Conservation (phyloP, 192 early-diverging fungal species). For the Gamsiella multidivaricata region DNA sequence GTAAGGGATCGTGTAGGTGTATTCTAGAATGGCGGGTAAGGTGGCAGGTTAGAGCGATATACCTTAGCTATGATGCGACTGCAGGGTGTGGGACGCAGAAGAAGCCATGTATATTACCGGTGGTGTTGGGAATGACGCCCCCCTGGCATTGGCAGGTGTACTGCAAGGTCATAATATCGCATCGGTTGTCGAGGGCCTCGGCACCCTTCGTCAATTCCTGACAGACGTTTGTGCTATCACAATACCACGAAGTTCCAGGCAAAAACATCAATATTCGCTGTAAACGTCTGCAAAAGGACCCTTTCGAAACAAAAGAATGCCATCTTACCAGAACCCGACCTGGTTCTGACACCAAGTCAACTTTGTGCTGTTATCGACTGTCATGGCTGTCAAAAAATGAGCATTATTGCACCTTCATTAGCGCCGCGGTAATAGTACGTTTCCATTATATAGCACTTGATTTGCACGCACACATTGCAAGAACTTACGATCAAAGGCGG, state of each 20-base stretch:
- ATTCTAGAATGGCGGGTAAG: slow-evolving; percentile 13
- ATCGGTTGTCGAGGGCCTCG: slow-evolving; percentile 24
- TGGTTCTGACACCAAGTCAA: slow-evolving; percentile 52
- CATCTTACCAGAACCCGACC: slow-evolving; percentile 40
- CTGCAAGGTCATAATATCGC: slow-evolving; percentile 24
- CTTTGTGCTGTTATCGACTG: slow-evolving; percentile 44
- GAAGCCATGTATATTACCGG: slow-evolving; percentile 10
- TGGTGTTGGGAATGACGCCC: slow-evolving; percentile 31
- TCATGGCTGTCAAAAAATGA: slow-evolving; percentile 10
- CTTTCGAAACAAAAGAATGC: background rate
- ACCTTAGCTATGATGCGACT: background rate
- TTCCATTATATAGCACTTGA: no score
- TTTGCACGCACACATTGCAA: background rate
- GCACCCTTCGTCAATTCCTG: slow-evolving; percentile 43
- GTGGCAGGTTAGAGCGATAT: background rate
- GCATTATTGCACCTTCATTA: no score
- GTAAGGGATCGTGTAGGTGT: slow-evolving; percentile 50
- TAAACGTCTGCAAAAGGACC: no score
- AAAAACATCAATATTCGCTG: background rate
- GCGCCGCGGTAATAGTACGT: no score
- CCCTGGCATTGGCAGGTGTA: slow-evolving; percentile 33
- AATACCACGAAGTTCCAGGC: background rate
- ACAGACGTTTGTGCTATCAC: slow-evolving; percentile 37
- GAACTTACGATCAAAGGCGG: slow-evolving; percentile 33
- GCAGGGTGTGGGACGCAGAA: background rate